Conservation (phyloP, 1,284 basidiomycete genomes). For the Heterobasidion parviporum region DNA sequence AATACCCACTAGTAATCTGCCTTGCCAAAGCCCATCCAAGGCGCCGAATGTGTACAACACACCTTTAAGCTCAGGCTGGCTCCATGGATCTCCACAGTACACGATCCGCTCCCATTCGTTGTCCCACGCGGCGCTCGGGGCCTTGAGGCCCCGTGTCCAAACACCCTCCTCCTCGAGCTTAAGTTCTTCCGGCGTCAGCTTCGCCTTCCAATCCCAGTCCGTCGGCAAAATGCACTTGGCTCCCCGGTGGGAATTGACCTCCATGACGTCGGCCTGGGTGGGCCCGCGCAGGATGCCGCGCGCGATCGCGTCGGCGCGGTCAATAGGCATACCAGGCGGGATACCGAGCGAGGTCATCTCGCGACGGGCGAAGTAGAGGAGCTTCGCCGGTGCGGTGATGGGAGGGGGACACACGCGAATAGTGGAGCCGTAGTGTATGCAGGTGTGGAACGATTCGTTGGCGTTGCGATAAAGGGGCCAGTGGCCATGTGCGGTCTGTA, state of each 20-base stretch:
- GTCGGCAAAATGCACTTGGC: slow-evolving; percentile 21
- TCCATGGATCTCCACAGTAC: slow-evolving; percentile 38
- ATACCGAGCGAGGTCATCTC: slow-evolving; percentile 40
- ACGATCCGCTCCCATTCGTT: slow-evolving; percentile 49
- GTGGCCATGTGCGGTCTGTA: slow-evolving; percentile 41
- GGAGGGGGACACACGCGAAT: slow-evolving; percentile 38
- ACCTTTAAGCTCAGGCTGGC: slow-evolving; percentile 29
- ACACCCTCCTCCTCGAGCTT: slow-evolving; percentile 20
- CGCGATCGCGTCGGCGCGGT: slow-evolving; percentile 32
- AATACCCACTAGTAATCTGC: slow-evolving; percentile 44
- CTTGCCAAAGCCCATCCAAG: slow-evolving; percentile 50
- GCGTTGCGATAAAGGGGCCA: slow-evolving; percentile 48
- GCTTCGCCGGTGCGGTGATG: slow-evolving; percentile 47
- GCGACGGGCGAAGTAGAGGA: slow-evolving; percentile 52
- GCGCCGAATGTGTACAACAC: slow-evolving; percentile 40
- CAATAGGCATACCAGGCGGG: slow-evolving; percentile 36
- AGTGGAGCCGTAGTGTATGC: slow-evolving; percentile 32
- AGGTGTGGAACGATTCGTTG: slow-evolving; percentile 13
- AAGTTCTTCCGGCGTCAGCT: slow-evolving; percentile 17
- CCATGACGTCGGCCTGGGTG: slow-evolving; percentile 52
- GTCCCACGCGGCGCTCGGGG: slow-evolving; percentile 41
- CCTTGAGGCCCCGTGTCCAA: slow-evolving; percentile 17
- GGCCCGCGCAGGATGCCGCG: slow-evolving; percentile 25
- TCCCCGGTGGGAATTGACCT: slow-evolving; percentile 41
- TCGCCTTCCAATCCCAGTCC: slow-evolving; percentile 33